These are phyloP conservation scores for Pleurotus ostreatus DNA, from an alignment of 768 basidiomycete genomes.

Conservation along the genomic window DNA sequence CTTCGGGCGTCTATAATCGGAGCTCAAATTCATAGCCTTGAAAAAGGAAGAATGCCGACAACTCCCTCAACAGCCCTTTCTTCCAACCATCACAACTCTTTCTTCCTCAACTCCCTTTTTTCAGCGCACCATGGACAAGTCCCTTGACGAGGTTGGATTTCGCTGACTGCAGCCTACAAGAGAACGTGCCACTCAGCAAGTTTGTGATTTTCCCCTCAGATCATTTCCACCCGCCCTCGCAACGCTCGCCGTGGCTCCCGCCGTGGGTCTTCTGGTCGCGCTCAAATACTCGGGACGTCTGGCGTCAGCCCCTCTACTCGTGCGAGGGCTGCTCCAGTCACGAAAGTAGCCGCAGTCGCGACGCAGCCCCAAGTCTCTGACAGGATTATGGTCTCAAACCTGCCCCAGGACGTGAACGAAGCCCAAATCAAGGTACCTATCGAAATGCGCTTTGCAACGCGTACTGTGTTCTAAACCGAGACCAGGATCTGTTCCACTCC, in stretches of 20 bases:
- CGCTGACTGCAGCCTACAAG: slow-evolving; percentile 2
- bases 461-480: slow-evolving; percentile 5
- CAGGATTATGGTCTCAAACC: slow-evolving; percentile 95
- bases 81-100: slow-evolving; percentile 13
- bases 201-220: slow-evolving; percentile 35
- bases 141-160: slow-evolving; percentile 71
- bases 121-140: slow-evolving; percentile 61
- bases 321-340: slow-evolving; percentile 44
- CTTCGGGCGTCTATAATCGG: not conserved
- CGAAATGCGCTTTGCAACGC: not conserved
- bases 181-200: slow-evolving; percentile 13
- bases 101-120: slow-evolving; percentile 11
- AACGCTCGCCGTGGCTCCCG: slow-evolving; percentile 41
- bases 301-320: slow-evolving; percentile 44
- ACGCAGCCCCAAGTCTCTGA: slow-evolving; percentile 43
- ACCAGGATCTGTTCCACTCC: slow-evolving; percentile 85
- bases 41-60: slow-evolving; percentile 15
- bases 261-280: slow-evolving; percentile 43
- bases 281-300: slow-evolving; percentile 58
- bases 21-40: not conserved
- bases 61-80: slow-evolving; percentile 13
- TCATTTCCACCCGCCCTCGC: slow-evolving; percentile 62
- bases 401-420: slow-evolving; percentile 92
- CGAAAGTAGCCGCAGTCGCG: slow-evolving; percentile 33
- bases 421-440: slow-evolving; percentile 76